A percentile compares a stretch with the other conserved stretches of the same genome.
Conservation (phyloP, 768 basidiomycete genomes). For the Lactarius evosmus region DNA sequence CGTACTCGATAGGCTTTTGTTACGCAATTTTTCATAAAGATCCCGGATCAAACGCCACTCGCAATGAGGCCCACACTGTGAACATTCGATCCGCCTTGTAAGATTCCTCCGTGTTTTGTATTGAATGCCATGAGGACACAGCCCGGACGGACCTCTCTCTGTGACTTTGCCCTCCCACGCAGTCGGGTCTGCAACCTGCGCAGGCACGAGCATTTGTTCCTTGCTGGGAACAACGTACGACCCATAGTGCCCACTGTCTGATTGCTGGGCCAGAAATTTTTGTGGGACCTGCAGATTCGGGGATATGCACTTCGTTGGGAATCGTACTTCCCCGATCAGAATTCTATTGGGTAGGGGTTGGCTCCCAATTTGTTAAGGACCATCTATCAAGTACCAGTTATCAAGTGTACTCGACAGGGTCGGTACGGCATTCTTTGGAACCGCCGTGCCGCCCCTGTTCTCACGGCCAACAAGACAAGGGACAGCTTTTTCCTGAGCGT, state of each 20-base stretch:
- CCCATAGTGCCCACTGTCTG: neutral
- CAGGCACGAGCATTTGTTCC: constrained; percentile 8
- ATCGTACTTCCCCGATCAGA: neutral
- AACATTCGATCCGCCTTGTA: neutral
- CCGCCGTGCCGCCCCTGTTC: neutral
- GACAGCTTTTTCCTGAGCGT: neutral
- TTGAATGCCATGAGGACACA: neutral
- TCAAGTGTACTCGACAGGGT: neutral
- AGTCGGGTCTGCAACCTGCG: neutral
- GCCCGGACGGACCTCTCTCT: neutral
- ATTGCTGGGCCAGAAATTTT: neutral
- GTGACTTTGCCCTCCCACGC: neutral
- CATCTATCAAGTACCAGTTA: neutral
- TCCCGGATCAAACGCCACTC: neutral
- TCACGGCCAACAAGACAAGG: neutral
- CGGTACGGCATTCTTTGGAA: neutral
- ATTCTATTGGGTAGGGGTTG: neutral
- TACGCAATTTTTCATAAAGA: neutral
- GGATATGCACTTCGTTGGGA: neutral
- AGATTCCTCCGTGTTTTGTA: neutral
- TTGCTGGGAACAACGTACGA: constrained; percentile 4
- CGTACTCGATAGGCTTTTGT: neutral
- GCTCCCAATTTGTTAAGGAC: neutral
- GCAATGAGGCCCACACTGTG: neutral
- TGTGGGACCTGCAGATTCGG: neutral